Conservation (phyloP, 352 stramenopile species). For the Pythium folliculosum region DNA sequence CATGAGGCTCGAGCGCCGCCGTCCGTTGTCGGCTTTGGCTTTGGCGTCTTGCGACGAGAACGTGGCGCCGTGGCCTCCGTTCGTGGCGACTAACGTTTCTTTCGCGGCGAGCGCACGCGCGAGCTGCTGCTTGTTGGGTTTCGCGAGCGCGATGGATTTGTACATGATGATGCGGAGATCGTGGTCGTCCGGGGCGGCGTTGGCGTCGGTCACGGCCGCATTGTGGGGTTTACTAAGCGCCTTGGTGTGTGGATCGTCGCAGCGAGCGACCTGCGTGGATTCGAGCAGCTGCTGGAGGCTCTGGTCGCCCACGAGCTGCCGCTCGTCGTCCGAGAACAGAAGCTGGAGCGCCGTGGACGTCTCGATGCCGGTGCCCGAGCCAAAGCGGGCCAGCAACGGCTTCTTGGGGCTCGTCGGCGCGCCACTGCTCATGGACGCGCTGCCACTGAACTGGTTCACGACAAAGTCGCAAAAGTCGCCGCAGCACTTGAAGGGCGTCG, state of each 20-base stretch:
- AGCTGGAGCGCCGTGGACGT: conserved; percentile 42
- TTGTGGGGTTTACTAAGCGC: conserved; percentile 18
- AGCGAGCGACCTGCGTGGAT: conserved; percentile 37
- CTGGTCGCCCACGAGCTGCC: conserved; percentile 38
- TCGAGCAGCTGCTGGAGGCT: conserved; percentile 41
- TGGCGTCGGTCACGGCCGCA: background rate
- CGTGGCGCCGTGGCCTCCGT: background rate
- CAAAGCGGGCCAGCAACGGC: conserved; percentile 13
- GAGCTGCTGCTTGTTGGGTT: conserved; percentile 55
- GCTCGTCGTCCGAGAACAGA: conserved; percentile 56
- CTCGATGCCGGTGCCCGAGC: conserved; percentile 22
- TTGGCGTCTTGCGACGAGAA: background rate
- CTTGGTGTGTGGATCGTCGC: conserved; percentile 8
- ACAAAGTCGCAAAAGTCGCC: conserved; percentile 73
- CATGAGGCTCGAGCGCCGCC: conserved; percentile 35
- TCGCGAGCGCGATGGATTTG: conserved; percentile 77
- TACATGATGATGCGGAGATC: conserved; percentile 69
- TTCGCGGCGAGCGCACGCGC: conserved; percentile 18
- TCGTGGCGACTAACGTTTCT: background rate
- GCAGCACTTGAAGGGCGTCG: conserved; percentile 76
- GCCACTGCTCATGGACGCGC: background rate
- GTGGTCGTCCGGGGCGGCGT: background rate
- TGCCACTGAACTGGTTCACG: conserved; percentile 30
- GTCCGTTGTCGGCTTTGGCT: conserved; percentile 12
- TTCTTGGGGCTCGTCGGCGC: conserved; percentile 1